Conservation (phyloP, 2,329 filamentous ascomycete genomes). For the Talaromyces sp. region DNA sequence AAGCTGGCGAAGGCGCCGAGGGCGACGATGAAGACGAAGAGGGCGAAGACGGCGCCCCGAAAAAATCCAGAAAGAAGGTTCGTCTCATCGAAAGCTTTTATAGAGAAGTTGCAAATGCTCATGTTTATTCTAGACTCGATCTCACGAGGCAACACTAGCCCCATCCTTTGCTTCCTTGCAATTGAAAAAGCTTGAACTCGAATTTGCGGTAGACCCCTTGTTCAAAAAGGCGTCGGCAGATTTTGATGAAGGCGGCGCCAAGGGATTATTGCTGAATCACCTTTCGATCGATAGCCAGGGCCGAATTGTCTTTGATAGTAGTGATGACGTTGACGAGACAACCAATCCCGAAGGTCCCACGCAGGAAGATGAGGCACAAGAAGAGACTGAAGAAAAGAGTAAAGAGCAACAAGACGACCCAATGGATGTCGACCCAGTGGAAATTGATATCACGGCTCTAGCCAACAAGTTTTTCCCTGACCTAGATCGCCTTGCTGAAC, state of each 20-base stretch:
- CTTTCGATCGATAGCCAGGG: constrained; percentile 90
- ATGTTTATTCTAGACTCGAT: constrained; percentile 52
- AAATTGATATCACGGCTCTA: constrained; percentile 73
- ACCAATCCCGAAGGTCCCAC: constrained; percentile 31
- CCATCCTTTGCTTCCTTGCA: constrained; percentile 83
- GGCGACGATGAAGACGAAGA: constrained; percentile 59
- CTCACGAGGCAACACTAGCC: constrained; percentile 88
- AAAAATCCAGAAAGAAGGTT: constrained; percentile 69
- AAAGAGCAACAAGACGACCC: constrained; percentile 45
- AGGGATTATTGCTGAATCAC: constrained; percentile 90
- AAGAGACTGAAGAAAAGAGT: constrained; percentile 38
- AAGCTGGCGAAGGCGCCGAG: constrained; percentile 58
- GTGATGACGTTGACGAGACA: constrained; percentile 68
- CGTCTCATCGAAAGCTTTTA: neutral
- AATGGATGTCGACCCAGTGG: constrained; percentile 56
- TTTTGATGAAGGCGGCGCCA: constrained; percentile 96
- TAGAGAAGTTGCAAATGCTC: neutral
- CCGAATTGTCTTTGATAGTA: constrained; percentile 96
- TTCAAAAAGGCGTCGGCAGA: constrained; percentile 99
- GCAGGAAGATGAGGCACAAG: constrained; percentile 30
- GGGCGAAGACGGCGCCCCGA: constrained; percentile 42
- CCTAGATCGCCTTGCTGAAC: constrained; percentile 68
- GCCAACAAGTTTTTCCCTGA: constrained; percentile 83
- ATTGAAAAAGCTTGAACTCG: constrained; percentile 94
- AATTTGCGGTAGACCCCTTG: constrained; percentile 94